Conservation (phyloP, 1,284 basidiomycete species). For the Marasmius oreades region DNA sequence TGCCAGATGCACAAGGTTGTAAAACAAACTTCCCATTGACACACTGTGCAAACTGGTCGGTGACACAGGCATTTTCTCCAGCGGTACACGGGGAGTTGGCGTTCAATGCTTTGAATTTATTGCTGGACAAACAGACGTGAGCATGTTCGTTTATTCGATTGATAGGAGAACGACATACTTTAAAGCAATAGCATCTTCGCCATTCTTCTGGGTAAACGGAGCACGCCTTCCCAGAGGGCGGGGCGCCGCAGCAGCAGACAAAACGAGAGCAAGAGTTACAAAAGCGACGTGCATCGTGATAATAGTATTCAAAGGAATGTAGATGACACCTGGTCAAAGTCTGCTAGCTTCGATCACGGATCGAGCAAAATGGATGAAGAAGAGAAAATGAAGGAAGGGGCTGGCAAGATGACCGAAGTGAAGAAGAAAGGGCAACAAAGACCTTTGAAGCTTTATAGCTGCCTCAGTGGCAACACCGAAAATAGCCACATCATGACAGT, state of each 20-base stretch:
- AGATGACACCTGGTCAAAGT: slow-evolving; percentile 31
- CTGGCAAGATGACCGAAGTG: slow-evolving; percentile 10
- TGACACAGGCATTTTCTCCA: slow-evolving; percentile 45
- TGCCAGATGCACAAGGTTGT: slow-evolving; percentile 36
- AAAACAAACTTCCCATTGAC: slow-evolving; percentile 43
- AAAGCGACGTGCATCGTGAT: slow-evolving; percentile 29
- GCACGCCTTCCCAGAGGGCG: slow-evolving; percentile 10
- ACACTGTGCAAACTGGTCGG: slow-evolving; percentile 46
- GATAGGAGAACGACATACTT: slow-evolving; percentile 36
- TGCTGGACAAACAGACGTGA: slow-evolving; percentile 26
- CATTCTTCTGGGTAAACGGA: slow-evolving; percentile 35
- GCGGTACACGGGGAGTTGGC: slow-evolving; percentile 38
- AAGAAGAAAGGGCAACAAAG: neutral
- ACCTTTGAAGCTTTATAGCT: neutral
- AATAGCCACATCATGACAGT: too few relatives aligned
- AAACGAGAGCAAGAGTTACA: slow-evolving; percentile 33
- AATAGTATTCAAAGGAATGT: slow-evolving; percentile 13
- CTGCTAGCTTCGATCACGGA: slow-evolving; percentile 24
- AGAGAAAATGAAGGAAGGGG: slow-evolving; percentile 16
- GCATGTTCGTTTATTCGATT: slow-evolving; percentile 1
- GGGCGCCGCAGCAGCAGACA: slow-evolving; percentile 36
- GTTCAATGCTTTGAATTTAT: slow-evolving; percentile 42
- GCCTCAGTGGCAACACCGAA: too few relatives aligned
- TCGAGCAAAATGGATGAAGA: slow-evolving; percentile 22
- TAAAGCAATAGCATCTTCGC: slow-evolving; percentile 47